phyloP scores from a whole-genome alignment of 768 basidiomycete genomes.

The Lactifluus hygrophoroides region DNA sequence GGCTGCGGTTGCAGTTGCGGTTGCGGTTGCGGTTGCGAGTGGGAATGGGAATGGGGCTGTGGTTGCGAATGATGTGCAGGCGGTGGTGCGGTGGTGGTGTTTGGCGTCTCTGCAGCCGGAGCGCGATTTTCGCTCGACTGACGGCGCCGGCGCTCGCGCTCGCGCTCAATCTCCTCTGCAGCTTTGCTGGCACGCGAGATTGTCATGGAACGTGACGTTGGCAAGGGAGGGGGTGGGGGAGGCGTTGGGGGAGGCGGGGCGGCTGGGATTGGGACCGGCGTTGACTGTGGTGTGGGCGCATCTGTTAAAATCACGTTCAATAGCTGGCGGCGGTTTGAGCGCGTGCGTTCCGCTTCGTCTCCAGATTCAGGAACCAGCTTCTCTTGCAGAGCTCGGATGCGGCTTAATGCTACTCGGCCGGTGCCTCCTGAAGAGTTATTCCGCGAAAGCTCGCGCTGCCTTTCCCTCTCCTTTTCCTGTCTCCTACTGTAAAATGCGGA shows the following conservation, averaged over 20 bases:
- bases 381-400: conserved; percentile 12
- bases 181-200: conserved; percentile 20
- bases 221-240: neutral
- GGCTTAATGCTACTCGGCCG: conserved; percentile 13
- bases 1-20: too few species aligned
- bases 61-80: neutral
- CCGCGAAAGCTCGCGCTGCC: conserved; percentile 19
- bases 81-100: neutral
- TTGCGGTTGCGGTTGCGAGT: too few species aligned
- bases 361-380: conserved; percentile 17
- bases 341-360: conserved; percentile 19
- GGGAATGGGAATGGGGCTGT: neutral
- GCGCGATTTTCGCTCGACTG: conserved; percentile 15
- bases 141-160: conserved; percentile 18
- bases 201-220: neutral
- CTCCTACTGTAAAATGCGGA: conserved; percentile 17
- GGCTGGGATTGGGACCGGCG: neutral
- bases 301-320: conserved; percentile 14
- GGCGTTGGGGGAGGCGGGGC: neutral
- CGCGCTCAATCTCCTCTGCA: conserved; percentile 17
- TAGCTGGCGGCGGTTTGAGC: conserved; percentile 4
- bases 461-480: conserved; percentile 20
- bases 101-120: neutral
- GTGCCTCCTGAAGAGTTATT: conserved; percentile 19
- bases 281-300: conserved; percentile 14